Percentiles rank a stretch among this genome's conserved stretches.
Evolutionary conservation across 73 alveolate genomes (phyloP).

Genomic region (Effrenium voratum): DNA sequence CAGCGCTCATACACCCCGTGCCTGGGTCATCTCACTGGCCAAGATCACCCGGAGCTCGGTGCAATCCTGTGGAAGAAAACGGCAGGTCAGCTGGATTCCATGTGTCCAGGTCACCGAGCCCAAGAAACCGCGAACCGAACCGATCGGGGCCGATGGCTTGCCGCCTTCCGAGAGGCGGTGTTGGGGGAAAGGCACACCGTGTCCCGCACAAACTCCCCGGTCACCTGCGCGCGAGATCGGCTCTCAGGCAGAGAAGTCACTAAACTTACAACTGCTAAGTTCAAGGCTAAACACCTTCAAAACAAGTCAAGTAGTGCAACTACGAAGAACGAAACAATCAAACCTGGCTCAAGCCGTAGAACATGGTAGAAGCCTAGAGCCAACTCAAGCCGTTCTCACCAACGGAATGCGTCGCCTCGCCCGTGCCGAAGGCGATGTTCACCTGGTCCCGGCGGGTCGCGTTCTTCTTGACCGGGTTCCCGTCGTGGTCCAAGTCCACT

Average conservation of each 20-base stretch:
- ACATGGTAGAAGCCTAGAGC: no score
- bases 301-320: no score
- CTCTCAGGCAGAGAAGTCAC: no score
- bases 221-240: constrained; percentile 8
- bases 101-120: background rate
- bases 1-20: background rate
- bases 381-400: no score
- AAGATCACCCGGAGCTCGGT: constrained; percentile 86
- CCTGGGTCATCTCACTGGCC: constrained; percentile 91
- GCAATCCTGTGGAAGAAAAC: background rate
- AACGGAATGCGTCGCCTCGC: constrained; percentile 60
- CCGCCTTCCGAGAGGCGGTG: background rate
- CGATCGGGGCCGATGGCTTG: background rate
- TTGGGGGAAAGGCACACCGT: constrained; percentile 68
- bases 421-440: constrained; percentile 89
- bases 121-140: no score
- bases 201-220: constrained; percentile 90
- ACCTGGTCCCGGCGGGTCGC: constrained; percentile 89
- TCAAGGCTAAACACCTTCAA: no score
- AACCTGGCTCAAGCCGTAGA: no score
- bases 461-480: constrained; percentile 81
- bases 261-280: no score
- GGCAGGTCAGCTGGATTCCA: background rate
- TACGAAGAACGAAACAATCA: no score
- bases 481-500: constrained; percentile 71